Base-by-base conservation (phyloP, 148 eudicot genomes). In the Gaultheria prostrata region DNA sequence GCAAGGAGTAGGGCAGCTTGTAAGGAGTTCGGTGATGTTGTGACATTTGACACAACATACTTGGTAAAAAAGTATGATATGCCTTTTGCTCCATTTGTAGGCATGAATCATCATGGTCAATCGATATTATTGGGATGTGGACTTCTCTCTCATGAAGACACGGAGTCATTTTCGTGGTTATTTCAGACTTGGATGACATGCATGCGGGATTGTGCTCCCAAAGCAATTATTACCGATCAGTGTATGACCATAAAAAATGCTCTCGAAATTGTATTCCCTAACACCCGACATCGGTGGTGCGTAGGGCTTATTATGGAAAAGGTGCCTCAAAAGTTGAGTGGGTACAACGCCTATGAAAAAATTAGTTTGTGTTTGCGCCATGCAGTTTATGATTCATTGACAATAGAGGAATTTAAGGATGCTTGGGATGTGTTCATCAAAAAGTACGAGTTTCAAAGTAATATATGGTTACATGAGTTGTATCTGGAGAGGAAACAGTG, bases 241-340 rank as follows among this genome's bases (percentile, higher is more conserved):
- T 39, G 43, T 24, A 65, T 65, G 91, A 90, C 84, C 92, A 93
- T 87, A 83, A 85, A 80, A 17, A 91, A 88, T 30, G 87, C 92
- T 32, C 85, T 95, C 5, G 91, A 94, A 91, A 91, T 90, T 63
- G 93, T 56, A 56, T 56, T 56, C 24, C 61, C 61, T 56, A 1
- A 56, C 24, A 56, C 24, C 8, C 8, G 61, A 6, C 61, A 56
- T n/a, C 61, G 61, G 8, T 56, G 61, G 61, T 56, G 61, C n/a
- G 2, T 20, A 1, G 6, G 61, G 61, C 61, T 18, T 20, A 56
- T 56, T n/a, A 4, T 56, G 61, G 8, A 56, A 20, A 56, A 56
- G 24, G 61, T 56, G n/a, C n/a, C 24, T 18, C n/a, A 56, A 56
- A 56, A 56, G 61, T 56, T 56, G n/a, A n/a, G 61, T 5, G 20